Evolutionary conservation across 352 stramenopile species (phyloP), one percentile per base, ranked within the genome.

Genomic region (Blastocystis sp.): DNA sequence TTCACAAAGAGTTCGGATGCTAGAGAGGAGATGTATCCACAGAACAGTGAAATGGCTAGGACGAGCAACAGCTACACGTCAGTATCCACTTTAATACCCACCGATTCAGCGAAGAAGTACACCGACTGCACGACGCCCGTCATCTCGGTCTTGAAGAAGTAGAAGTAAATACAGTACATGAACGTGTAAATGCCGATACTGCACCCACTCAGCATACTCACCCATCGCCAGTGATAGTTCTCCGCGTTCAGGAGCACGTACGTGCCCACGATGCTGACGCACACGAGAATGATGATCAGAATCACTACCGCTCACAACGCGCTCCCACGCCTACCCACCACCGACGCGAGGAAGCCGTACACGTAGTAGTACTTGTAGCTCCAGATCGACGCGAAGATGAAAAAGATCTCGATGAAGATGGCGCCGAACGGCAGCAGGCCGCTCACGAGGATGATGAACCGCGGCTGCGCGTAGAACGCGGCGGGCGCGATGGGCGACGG

Each of bases 331-430:
- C 39, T 29, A 82, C 74, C 33, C 21, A 82, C 12, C 35, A 89
- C 55, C 16, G 50, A 89, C 1, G 67, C 39, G 16, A 89, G 67
- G 92, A 99, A 99, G 69, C 97, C 97, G 92, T 99, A 99, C 19
- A 99, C 97, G 92, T 99, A 98, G 93, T 99, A 99, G 92, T 98
- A 99, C 93, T 99, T 99, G 95, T 99, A 99, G 92, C 98, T 98
- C 97, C 97, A 99, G 90, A 99, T 98, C 59, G 96, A 98, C 4
- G 97, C 98, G 91, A 99, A 98, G 91, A 99, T 98, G 94, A 99
- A 99, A 93, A 99, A 99, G 92, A 99, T 98, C 93, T 99, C 97
- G 91, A 99, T 99, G 91, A 99, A 99, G 91, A 99, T 99, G 62
- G 94, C 98, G 55, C 96, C 97, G 80, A 99, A 99, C 59, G 96